Percentiles rank a stretch among this genome's conserved stretches.
phyloP scores from a whole-genome alignment of 495 filamentous ascomycete genomes.

The Clohesyomyces aquaticus region DNA sequence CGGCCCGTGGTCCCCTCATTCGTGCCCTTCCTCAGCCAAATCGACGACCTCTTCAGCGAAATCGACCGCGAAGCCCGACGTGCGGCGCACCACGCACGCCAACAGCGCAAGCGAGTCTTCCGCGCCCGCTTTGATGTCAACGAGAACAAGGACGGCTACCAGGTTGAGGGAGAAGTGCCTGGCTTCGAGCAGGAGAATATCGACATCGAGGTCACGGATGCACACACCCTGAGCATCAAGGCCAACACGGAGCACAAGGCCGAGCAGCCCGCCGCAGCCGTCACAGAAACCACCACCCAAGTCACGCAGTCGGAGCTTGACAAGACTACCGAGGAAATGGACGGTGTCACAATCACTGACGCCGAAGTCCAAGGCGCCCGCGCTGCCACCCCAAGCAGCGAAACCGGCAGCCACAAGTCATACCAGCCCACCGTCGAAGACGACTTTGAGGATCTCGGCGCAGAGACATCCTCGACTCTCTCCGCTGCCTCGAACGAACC shows the following conservation, averaged over 20 bases:
- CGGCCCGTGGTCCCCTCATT: constrained; percentile 17
- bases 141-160: constrained; percentile 26
- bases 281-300: too few relatives aligned
- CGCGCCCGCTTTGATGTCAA: constrained; percentile 31
- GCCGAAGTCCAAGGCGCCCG: constrained; percentile 7
- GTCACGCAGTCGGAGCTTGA: too few relatives aligned
- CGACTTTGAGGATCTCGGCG: constrained; percentile 36
- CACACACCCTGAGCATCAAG: constrained; percentile 38
- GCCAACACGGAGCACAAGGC: too few relatives aligned
- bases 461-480: constrained; percentile 20
- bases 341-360: constrained; percentile 21
- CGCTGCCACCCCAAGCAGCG: constrained; percentile 3
- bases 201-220: constrained; percentile 36
- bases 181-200: constrained; percentile 37
- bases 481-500: constrained; percentile 8
- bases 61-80: constrained; percentile 30
- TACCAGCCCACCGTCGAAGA: constrained; percentile 43
- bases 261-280: too few relatives aligned
- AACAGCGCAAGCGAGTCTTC: constrained; percentile 30
- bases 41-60: constrained; percentile 31
- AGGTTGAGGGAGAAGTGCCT: constrained; percentile 35
- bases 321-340: constrained; percentile 20
- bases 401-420: constrained; percentile 27
- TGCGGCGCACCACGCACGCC: constrained; percentile 15
- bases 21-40: constrained; percentile 30